phyloP scores from a whole-genome alignment of 371 early-diverging fungal species.

The Mortierella sp. region DNA sequence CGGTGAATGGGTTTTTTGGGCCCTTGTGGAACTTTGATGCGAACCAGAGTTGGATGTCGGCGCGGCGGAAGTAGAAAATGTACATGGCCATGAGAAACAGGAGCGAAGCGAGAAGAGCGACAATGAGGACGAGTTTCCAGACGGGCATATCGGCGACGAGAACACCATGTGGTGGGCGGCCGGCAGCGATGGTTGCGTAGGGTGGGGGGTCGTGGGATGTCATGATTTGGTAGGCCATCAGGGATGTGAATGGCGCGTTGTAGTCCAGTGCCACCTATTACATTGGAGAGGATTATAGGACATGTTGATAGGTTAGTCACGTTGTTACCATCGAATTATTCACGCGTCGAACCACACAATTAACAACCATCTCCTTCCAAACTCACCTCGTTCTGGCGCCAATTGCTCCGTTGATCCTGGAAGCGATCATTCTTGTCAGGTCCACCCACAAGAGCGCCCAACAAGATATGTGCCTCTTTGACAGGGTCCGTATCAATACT shows the following conservation, averaged over 20 bases:
- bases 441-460: slow-evolving; percentile 73
- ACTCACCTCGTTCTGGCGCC: slow-evolving; percentile 61
- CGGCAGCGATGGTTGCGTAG: slow-evolving; percentile 57
- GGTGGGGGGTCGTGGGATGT: slow-evolving; percentile 62
- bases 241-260: slow-evolving; percentile 71
- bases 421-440: slow-evolving; percentile 67
- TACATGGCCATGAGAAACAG: background rate
- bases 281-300: background rate
- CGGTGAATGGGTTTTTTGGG: too few species aligned
- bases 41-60: slow-evolving; percentile 14
- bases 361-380: background rate
- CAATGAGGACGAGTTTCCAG: slow-evolving; percentile 14
- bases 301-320: background rate
- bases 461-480: slow-evolving; percentile 59
- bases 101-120: background rate
- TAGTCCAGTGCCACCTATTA: slow-evolving; percentile 70
- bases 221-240: slow-evolving; percentile 70
- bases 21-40: background rate
- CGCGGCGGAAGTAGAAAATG: slow-evolving; percentile 3
- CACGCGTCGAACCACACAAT: background rate
- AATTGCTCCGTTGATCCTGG: slow-evolving; percentile 64
- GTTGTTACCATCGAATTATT: background rate
- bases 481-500: slow-evolving; percentile 61
- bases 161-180: background rate
- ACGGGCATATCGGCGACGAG: slow-evolving; percentile 10